These are phyloP conservation scores for Acer saccharum DNA, from an alignment of 345 rosid genomes.

Conservation along the genomic window DNA sequence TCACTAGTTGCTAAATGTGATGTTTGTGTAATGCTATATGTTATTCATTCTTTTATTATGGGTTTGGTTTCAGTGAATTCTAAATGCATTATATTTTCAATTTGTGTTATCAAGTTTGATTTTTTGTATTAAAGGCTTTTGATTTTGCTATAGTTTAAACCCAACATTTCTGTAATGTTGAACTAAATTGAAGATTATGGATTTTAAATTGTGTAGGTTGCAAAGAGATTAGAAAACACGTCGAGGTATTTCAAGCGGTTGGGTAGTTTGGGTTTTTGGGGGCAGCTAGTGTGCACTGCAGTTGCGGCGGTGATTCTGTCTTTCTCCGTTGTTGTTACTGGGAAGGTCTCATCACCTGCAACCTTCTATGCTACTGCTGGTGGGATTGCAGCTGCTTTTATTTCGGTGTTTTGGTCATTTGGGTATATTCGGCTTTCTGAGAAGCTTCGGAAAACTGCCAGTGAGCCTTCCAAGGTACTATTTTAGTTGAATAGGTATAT, in stretches of 20 bases:
- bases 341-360: slow-evolving; percentile 79
- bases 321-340: slow-evolving; percentile 75
- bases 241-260: slow-evolving; percentile 87
- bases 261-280: slow-evolving; percentile 95
- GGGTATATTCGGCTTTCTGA: slow-evolving; percentile 91
- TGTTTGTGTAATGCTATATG: background rate
- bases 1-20: background rate
- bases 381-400: slow-evolving; percentile 87
- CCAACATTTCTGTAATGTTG: background rate
- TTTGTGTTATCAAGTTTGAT: background rate
- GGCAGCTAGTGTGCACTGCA: slow-evolving; percentile 80
- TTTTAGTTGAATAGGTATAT: background rate
- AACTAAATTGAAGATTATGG: background rate
- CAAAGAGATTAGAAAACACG: slow-evolving; percentile 92
- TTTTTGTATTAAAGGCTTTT: background rate
- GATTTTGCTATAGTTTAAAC: background rate
- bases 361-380: slow-evolving; percentile 87
- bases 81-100: background rate
- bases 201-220: slow-evolving; percentile 52
- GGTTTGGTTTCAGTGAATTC: background rate
- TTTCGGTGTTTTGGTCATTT: slow-evolving; percentile 95
- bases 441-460: slow-evolving; percentile 71
- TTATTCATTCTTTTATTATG: too few species aligned
- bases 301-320: slow-evolving; percentile 93
- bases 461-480: slow-evolving; percentile 86